phyloP scores from a whole-genome alignment of 805 yeast species.

The Kodamaea kaohsiungensis region DNA sequence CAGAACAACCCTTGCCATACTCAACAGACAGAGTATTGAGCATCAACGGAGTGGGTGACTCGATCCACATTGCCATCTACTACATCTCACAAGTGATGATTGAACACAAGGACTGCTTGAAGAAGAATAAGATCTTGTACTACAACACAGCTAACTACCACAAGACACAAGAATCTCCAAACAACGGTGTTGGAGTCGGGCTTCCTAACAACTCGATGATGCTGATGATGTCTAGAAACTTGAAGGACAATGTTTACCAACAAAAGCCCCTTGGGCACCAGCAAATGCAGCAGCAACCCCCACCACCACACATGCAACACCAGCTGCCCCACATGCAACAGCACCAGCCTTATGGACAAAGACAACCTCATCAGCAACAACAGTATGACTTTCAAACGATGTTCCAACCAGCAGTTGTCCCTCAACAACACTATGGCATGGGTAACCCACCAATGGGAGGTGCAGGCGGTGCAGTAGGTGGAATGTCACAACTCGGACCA shows the following conservation, averaged over 20 bases:
- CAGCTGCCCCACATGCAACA: constrained; percentile 4
- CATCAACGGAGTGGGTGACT: constrained; percentile 80
- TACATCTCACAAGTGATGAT: constrained; percentile 68
- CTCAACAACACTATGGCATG: constrained; percentile 26
- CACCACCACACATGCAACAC: constrained; percentile 14
- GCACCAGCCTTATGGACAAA: constrained; percentile 16
- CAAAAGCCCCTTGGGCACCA: background rate
- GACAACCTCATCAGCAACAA: constrained; percentile 13
- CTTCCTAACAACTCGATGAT: constrained; percentile 20
- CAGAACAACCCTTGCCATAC: constrained; percentile 67
- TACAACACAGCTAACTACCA: constrained; percentile 57
- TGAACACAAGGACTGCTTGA: constrained; percentile 55
- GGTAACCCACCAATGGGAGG: constrained; percentile 13
- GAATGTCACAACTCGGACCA: background rate
- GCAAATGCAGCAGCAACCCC: constrained; percentile 14
- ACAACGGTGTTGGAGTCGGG: constrained; percentile 14
- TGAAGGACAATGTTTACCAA: constrained; percentile 4
- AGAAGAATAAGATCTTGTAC: constrained; percentile 54
- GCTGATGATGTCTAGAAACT: constrained; percentile 23
- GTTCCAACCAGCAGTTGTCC: constrained; percentile 41
- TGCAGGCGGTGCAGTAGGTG: background rate
- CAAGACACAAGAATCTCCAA: constrained; percentile 11
- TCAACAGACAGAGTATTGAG: constrained; percentile 76
- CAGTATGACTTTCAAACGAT: constrained; percentile 40
- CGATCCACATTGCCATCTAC: constrained; percentile 80